Percentiles rank a stretch among this genome's conserved stretches.
Conservation (phyloP, 2,329 filamentous ascomycete genomes). For the Calonectria henricotiae region DNA sequence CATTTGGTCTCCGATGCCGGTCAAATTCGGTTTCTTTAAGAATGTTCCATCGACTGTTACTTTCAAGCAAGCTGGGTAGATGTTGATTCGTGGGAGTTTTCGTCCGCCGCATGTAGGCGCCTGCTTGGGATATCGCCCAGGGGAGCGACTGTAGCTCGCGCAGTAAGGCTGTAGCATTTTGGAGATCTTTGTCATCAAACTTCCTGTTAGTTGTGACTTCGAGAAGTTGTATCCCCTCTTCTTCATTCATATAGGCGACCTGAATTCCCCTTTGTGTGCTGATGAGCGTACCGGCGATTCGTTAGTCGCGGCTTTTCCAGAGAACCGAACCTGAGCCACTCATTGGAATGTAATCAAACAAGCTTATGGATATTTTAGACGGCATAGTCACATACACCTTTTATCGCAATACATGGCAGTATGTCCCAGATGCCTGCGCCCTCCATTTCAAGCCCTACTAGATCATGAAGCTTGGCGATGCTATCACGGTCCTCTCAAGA, state of each 20-base stretch:
- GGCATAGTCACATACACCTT: constrained; percentile 34
- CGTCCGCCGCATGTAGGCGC: constrained; percentile 54
- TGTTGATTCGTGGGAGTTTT: constrained; percentile 48
- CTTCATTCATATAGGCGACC: constrained; percentile 46
- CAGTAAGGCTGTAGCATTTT: constrained; percentile 39
- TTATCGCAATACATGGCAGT: constrained; percentile 28
- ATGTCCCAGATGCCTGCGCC: constrained; percentile 24
- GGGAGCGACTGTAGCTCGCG: constrained; percentile 53
- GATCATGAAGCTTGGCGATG: background rate
- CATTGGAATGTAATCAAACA: constrained; percentile 51
- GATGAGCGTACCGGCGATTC: constrained; percentile 51
- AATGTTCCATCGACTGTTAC: constrained; percentile 48
- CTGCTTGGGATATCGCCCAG: constrained; percentile 56
- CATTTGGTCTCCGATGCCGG: constrained; percentile 50
- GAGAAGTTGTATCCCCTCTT: constrained; percentile 42
- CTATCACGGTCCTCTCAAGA: constrained; percentile 39
- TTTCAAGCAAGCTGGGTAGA: constrained; percentile 46
- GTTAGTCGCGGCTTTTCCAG: constrained; percentile 56
- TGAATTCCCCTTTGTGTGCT: constrained; percentile 43
- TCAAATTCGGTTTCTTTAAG: constrained; percentile 49
- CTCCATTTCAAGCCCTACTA: constrained; percentile 35
- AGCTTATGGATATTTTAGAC: background rate
- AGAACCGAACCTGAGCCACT: constrained; percentile 51
- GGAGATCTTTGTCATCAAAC: constrained; percentile 18
- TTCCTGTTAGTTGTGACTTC: background rate